These are phyloP conservation scores for Cunninghamia lanceolata DNA, from an alignment of 75 land plant species.

Conservation along the genomic window DNA sequence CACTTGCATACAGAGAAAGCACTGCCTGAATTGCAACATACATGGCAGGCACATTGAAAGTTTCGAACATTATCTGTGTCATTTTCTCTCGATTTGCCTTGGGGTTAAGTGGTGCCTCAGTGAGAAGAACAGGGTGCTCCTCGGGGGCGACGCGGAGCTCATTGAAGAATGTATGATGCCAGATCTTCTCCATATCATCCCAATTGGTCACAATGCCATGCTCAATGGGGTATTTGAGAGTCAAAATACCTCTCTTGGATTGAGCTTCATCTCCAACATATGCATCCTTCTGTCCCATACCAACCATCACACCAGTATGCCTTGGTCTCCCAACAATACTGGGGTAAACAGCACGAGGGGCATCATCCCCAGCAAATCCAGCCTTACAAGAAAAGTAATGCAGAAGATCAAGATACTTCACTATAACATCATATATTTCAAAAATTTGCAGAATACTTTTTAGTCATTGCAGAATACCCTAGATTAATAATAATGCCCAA, in stretches of 20 bases:
- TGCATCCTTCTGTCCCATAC: conserved; percentile 56
- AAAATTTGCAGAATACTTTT: not conserved
- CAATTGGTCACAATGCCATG: conserved; percentile 54
- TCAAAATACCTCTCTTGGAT: conserved; percentile 35
- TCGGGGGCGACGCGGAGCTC: conserved; percentile 58
- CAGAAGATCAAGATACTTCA: not conserved
- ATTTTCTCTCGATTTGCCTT: conserved; percentile 61
- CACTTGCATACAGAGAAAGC: conserved; percentile 55
- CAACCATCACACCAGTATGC: conserved; percentile 40
- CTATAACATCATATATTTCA: not conserved
- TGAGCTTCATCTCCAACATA: conserved; percentile 69
- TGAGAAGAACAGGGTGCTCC: conserved; percentile 55
- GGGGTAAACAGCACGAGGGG: conserved; percentile 64
- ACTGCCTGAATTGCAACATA: conserved; percentile 48
- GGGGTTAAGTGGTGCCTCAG: conserved; percentile 51
- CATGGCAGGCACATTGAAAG: conserved; percentile 60
- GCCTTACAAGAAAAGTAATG: conserved; percentile 27
- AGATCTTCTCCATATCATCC: conserved; percentile 68
- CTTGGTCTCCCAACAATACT: conserved; percentile 62
- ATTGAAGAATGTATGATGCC: conserved; percentile 61
- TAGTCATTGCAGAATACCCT: no score
- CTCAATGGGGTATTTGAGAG: conserved; percentile 41
- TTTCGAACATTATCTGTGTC: conserved; percentile 62
- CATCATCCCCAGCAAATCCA: conserved; percentile 72
- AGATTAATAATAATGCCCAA: not conserved